Evolutionary conservation across 805 yeast species (phyloP).

Genomic region (Cyberlindnera meyerae): DNA sequence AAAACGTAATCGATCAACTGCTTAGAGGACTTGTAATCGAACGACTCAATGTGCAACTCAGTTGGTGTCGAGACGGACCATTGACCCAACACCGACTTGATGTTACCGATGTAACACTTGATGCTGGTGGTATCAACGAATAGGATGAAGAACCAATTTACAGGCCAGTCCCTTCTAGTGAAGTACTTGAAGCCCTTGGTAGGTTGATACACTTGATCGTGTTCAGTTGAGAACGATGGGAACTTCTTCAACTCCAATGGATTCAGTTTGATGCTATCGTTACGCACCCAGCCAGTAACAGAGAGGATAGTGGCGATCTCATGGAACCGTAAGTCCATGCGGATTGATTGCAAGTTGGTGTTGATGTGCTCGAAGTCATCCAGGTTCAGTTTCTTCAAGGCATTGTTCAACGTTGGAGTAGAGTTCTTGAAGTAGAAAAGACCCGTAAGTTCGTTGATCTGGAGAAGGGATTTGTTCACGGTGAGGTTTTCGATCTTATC

Average conservation of each 20-base stretch:
- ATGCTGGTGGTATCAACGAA: slow-evolving; percentile 27
- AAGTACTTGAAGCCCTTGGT: slow-evolving; percentile 30
- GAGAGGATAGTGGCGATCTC: slow-evolving; percentile 53
- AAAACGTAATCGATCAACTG: slow-evolving; percentile 11
- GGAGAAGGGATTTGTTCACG: slow-evolving; percentile 25
- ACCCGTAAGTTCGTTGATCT: slow-evolving; percentile 30
- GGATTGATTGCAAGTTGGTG: slow-evolving; percentile 16
- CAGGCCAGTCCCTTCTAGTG: slow-evolving; percentile 32
- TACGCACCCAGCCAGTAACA: slow-evolving; percentile 67
- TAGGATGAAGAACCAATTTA: slow-evolving; percentile 35
- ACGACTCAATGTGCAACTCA: slow-evolving; percentile 12
- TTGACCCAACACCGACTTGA: slow-evolving; percentile 16
- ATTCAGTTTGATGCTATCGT: slow-evolving; percentile 46
- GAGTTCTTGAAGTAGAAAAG: slow-evolving; percentile 42
- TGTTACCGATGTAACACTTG: slow-evolving; percentile 32
- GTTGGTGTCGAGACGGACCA: slow-evolving; percentile 8
- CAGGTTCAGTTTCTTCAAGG: slow-evolving; percentile 22
- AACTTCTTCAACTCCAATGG: slow-evolving; percentile 40
- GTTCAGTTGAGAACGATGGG: slow-evolving; percentile 4
- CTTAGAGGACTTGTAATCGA: slow-evolving; percentile 25
- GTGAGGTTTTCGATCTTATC: slow-evolving; percentile 29
- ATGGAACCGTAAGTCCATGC: slow-evolving; percentile 23
- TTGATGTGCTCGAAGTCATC: slow-evolving; percentile 25
- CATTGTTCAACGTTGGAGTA: slow-evolving; percentile 28
- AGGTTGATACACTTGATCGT: slow-evolving; percentile 1